Conservation (phyloP, 345 rosid genomes). For the Stellera chamaejasme region DNA sequence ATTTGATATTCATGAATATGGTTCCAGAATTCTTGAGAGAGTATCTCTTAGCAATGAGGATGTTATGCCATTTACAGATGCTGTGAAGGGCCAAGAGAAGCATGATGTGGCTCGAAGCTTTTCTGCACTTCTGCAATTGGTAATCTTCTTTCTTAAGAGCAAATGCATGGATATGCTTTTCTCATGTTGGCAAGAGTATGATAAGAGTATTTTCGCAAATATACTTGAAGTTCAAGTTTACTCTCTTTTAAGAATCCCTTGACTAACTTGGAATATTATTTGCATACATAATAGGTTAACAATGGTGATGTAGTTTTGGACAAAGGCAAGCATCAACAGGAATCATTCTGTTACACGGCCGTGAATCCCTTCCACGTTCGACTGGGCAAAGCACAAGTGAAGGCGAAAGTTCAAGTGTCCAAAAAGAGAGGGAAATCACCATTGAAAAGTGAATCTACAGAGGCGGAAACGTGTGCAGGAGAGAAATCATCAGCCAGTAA, state of each 20-base stretch:
- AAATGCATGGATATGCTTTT: not conserved
- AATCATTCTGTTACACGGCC: conserved; percentile 61
- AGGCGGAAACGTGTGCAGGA: conserved; percentile 12
- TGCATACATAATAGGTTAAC: conserved; percentile 67
- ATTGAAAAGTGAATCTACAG: conserved; percentile 14
- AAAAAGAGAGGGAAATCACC: conserved; percentile 65
- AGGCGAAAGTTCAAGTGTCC: conserved; percentile 21
- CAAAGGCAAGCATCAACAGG: conserved; percentile 25
- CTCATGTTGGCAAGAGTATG: not conserved
- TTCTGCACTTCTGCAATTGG: conserved; percentile 97
- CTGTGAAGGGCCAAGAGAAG: conserved; percentile 69
- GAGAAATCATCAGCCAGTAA: conserved; percentile 11
- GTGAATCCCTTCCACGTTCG: conserved; percentile 60
- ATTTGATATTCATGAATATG: conserved; percentile 86
- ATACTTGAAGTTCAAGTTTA: not conserved
- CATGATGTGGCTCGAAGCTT: conserved; percentile 87
- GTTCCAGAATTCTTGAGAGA: conserved; percentile 56
- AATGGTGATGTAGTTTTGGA: conserved; percentile 76
- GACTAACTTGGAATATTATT: conserved; percentile 2
- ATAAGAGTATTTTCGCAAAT: not conserved
- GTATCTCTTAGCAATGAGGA: conserved; percentile 31
- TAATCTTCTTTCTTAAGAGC: conserved; percentile 19
- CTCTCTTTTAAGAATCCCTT: not conserved
- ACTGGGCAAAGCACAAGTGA: conserved; percentile 30
- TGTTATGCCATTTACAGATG: conserved; percentile 45